Evolutionary conservation across 1,139 yeast genomes (phyloP).

Genomic region (Scheffersomyces insectosa): DNA sequence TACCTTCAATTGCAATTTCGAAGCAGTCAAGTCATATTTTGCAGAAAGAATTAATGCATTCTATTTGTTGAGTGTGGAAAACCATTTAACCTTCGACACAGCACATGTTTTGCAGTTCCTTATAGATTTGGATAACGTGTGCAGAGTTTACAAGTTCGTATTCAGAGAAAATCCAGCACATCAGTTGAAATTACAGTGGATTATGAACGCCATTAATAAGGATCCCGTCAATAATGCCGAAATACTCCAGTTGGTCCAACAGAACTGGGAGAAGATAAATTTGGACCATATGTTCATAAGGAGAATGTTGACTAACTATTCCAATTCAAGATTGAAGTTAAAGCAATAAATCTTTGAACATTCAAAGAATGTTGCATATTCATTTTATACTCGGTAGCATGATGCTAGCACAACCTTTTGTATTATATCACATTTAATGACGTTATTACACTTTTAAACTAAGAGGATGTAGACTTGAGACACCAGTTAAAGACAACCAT

Average conservation of each 20-base stretch:
- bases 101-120: background rate
- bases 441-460: too few relatives aligned
- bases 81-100: background rate
- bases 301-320: background rate
- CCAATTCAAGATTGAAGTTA: background rate
- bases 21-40: slow-evolving; percentile 1
- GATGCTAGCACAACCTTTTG: too few relatives aligned
- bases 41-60: background rate
- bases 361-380: too few relatives aligned
- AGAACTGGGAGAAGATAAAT: background rate
- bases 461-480: too few relatives aligned
- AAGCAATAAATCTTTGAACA: too few relatives aligned
- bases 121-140: background rate
- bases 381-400: too few relatives aligned
- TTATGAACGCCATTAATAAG: slow-evolving; percentile 1
- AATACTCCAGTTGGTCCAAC: background rate
- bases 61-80: background rate
- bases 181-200: slow-evolving; percentile 1
- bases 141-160: background rate
- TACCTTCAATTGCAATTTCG: slow-evolving; percentile 1
- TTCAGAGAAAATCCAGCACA: background rate
- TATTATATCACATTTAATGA: too few relatives aligned
- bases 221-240: background rate
- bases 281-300: background rate
- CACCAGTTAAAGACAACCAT: too few relatives aligned